Conservation (phyloP, 192 early-diverging fungal species). For the Gigaspora rosea region DNA sequence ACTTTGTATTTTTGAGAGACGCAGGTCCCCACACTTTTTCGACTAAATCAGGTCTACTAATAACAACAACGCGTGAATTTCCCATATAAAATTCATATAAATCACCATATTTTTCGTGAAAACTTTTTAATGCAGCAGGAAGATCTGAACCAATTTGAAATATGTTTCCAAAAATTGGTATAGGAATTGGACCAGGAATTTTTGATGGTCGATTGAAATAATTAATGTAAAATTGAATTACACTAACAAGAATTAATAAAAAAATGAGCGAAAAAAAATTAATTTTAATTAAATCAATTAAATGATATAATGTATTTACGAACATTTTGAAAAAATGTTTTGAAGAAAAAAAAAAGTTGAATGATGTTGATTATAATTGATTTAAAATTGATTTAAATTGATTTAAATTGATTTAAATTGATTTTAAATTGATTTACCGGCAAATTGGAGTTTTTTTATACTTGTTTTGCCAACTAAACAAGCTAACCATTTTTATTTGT, state of each 20-base stretch:
- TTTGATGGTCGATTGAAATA: no score
- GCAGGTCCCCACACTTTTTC: slow-evolving; percentile 8
- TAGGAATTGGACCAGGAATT: slow-evolving; percentile 26
- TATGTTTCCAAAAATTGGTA: slow-evolving; percentile 25
- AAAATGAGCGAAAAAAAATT: neutral
- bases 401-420: no score
- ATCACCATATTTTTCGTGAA: slow-evolving; percentile 20
- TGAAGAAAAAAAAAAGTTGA: no score
- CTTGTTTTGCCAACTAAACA: no score
- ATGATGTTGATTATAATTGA: no score
- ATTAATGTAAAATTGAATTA: neutral
- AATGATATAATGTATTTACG: no score
- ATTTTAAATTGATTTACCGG: no score
- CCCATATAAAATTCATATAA: slow-evolving; percentile 8
- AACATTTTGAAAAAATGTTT: no score
- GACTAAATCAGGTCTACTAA: slow-evolving; percentile 16
- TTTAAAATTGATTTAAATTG: no score
- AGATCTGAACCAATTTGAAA: neutral
- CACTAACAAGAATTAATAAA: neutral
- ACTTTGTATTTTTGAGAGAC: neutral
- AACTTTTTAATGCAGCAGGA: neutral
- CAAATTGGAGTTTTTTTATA: no score
- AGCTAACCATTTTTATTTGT: no score
- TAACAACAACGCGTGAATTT: neutral
- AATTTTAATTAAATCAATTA: no score